These are phyloP conservation scores for Geranomyces variabilis DNA, from an alignment of 192 early-diverging fungal genomes.

Conservation along the genomic window DNA sequence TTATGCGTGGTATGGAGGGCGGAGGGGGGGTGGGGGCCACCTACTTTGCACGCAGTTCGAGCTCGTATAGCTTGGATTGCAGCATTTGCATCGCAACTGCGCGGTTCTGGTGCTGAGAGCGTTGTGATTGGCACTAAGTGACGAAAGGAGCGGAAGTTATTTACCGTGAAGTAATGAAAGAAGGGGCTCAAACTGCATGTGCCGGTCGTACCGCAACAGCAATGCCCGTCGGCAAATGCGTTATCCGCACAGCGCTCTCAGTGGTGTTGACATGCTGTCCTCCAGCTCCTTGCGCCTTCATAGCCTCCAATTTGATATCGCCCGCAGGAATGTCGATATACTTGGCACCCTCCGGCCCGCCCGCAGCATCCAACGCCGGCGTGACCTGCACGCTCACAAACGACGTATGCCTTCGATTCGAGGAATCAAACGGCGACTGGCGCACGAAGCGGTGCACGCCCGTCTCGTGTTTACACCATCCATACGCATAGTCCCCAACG, in stretches of 20 bases:
- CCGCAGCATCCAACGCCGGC: slow-evolving; percentile 35
- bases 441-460: slow-evolving; percentile 62
- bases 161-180: not conserved
- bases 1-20: too few species aligned
- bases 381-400: slow-evolving; percentile 53
- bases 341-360: slow-evolving; percentile 11
- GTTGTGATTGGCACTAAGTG: slow-evolving; percentile 78
- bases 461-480: slow-evolving; percentile 56
- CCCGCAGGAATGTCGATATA: slow-evolving; percentile 45
- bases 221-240: slow-evolving; percentile 90
- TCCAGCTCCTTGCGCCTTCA: slow-evolving; percentile 59
- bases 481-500: slow-evolving; percentile 53
- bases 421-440: slow-evolving; percentile 51
- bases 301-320: slow-evolving; percentile 60
- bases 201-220: slow-evolving; percentile 64
- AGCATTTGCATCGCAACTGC: slow-evolving; percentile 85
- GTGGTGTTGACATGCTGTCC: slow-evolving; percentile 93
- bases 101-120: slow-evolving; percentile 93
- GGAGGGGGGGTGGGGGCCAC: slow-evolving; percentile 10
- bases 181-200: not conserved
- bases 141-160: not conserved
- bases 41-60: slow-evolving; percentile 54
- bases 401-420: slow-evolving; percentile 61
- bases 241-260: slow-evolving; percentile 90
- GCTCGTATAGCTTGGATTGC: slow-evolving; percentile 66